Evolutionary conservation across 177 flowering plant genomes (phyloP), one percentile per base, ranked within the genome.

Genomic region (Vitis hybrid): DNA sequence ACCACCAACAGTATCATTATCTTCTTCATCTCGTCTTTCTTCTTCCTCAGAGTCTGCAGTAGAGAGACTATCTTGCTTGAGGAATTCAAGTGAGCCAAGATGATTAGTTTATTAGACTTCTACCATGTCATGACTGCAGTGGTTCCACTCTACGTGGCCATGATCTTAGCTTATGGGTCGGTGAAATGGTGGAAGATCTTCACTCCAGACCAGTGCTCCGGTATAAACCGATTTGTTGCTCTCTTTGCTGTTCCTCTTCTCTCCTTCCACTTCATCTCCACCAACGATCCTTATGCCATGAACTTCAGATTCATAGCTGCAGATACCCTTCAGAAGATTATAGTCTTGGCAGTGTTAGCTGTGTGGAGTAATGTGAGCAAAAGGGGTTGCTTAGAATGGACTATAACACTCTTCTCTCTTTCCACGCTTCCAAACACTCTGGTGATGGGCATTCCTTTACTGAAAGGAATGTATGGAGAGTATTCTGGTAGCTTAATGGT

Each of bases 161-260:
- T 94, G 98, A 82, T 90, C 38, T 68, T 94, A 28, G 98, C 98
- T 57, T 94, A 94, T 65, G 98, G 92, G n/a, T 94, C 98, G 0
- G 98, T 94, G 33, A 90, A 86, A 71, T 92, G 98, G 98, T 94
- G 98, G 98, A 89, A 90, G 66, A 89, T 94, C 66, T 94, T 94
- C 86, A 66, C 88, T 1, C 97, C 95, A 0, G 98, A 94, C 51
- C 98, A 94, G 74, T 94, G 98, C 75, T 94, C 98, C 2, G 98
- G 98, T 18, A 94, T 94, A 78, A 94, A 94, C 87, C 80, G 98
- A 3, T 94, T 94, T 61, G 98, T 94, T 0, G 98, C 98, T 3
- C 87, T 92, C 13, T 94, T 94, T 64, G 98, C 98, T 0, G 97
- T 94, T 19, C 98, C 98, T 1, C 87, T 94, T 8, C 96, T 94